phyloP scores from a whole-genome alignment of 2,329 filamentous ascomycete species.

The Bipolaris oryzae region DNA sequence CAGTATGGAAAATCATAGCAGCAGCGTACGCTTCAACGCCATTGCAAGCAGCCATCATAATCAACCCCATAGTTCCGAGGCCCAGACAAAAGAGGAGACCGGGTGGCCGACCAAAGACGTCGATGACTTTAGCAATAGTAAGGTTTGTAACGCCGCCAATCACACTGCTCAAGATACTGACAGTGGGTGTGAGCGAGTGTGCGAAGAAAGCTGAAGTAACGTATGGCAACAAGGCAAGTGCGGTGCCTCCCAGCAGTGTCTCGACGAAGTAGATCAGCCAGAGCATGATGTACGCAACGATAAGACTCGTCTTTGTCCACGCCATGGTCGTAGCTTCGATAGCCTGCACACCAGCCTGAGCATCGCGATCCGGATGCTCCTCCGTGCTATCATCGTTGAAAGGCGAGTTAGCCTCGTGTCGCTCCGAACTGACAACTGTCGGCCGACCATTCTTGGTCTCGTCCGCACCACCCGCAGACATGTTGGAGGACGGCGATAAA shows the following conservation, averaged over 20 bases:
- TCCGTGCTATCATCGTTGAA: neutral
- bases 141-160: constrained; percentile 46
- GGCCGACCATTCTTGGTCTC: neutral
- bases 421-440: neutral
- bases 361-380: neutral
- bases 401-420: neutral
- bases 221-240: constrained; percentile 43
- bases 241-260: constrained; percentile 49
- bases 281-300: constrained; percentile 8
- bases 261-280: constrained; percentile 51
- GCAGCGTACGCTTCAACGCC: constrained; percentile 66
- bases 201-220: constrained; percentile 47
- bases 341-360: constrained; percentile 8
- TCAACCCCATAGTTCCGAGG: constrained; percentile 49
- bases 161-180: constrained; percentile 39
- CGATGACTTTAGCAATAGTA: constrained; percentile 47
- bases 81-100: constrained; percentile 38
- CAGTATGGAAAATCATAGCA: constrained; percentile 68
- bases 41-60: constrained; percentile 69
- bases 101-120: constrained; percentile 48
- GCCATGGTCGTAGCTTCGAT: constrained; percentile 14
- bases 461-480: neutral
- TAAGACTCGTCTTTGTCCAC: constrained; percentile 9
- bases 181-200: constrained; percentile 43
- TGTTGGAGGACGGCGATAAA: neutral